These are phyloP conservation scores for Didymella arachidicola DNA, from an alignment of 2,329 filamentous ascomycete genomes.

Conservation along the genomic window DNA sequence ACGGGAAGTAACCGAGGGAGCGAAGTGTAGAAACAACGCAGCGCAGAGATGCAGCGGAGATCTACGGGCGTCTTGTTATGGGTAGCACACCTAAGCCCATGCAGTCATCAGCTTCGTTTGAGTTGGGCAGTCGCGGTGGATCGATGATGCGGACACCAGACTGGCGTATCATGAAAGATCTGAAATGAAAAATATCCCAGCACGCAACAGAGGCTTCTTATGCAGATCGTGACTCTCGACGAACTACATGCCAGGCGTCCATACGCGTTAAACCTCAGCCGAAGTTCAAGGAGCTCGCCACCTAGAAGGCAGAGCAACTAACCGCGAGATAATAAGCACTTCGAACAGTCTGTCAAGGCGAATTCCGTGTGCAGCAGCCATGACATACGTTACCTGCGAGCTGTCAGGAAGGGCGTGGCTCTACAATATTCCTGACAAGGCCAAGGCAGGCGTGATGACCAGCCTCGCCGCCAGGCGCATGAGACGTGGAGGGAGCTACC, in stretches of 20 bases:
- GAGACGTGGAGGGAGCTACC: conserved; percentile 9
- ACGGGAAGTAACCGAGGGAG: conserved; percentile 19
- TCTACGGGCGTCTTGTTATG: conserved; percentile 21
- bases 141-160: conserved; percentile 39
- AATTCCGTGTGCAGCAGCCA: neutral
- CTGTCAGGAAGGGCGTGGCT: neutral
- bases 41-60: conserved; percentile 30
- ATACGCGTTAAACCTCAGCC: neutral
- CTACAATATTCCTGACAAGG: neutral
- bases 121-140: conserved; percentile 40
- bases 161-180: conserved; percentile 48
- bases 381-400: neutral
- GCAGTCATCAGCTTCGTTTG: conserved; percentile 30
- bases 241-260: neutral
- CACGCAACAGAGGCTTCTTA: conserved; percentile 23
- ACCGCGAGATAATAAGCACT: neutral
- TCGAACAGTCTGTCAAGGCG: neutral
- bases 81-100: conserved; percentile 22
- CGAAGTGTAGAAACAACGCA: conserved; percentile 30
- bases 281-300: neutral
- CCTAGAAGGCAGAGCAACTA: no score
- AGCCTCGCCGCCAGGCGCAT: conserved; percentile 5
- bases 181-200: conserved; percentile 48
- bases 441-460: neutral
- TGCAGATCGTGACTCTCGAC: neutral